A percentile compares a stretch with the other conserved stretches of the same genome.
Conservation (phyloP, 495 filamentous ascomycete genomes). For the Rostrohypoxylon terebratum region DNA sequence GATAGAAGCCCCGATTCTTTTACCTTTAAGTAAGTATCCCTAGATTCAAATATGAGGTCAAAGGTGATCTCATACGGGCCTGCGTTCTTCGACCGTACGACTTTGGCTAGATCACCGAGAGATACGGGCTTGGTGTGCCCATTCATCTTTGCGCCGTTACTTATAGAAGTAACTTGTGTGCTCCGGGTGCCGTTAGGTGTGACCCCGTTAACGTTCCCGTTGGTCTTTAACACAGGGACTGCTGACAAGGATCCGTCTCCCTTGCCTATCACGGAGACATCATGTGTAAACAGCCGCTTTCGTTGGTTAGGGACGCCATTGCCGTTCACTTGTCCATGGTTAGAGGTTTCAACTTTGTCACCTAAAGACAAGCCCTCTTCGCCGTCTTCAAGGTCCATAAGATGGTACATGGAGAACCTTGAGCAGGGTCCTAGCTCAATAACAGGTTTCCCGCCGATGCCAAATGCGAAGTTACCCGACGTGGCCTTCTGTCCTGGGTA, state of each 20-base stretch:
- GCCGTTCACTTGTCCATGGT: constrained; percentile 14
- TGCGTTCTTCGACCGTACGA: constrained; percentile 63
- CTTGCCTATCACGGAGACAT: constrained; percentile 23
- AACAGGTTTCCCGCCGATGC: constrained; percentile 53
- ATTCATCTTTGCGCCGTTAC: constrained; percentile 14
- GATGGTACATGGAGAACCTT: constrained; percentile 62
- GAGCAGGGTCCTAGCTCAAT: constrained; percentile 53
- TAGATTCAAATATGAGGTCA: constrained; percentile 61
- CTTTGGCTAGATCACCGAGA: constrained; percentile 53
- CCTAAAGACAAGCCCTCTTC: constrained; percentile 42
- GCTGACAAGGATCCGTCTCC: constrained; percentile 9
- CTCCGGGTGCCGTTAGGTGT: not conserved
- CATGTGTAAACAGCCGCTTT: constrained; percentile 31
- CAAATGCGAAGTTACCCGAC: constrained; percentile 59
- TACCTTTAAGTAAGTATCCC: constrained; percentile 49
- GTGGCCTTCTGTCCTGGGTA: constrained; percentile 61
- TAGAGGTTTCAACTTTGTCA: not conserved
- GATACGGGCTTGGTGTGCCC: constrained; percentile 15
- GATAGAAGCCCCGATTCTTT: constrained; percentile 53
- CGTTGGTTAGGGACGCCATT: constrained; percentile 23
- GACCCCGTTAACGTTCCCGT: not conserved
- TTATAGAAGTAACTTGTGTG: not conserved
- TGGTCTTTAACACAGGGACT: not conserved
- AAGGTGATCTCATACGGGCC: constrained; percentile 65
- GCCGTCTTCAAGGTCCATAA: constrained; percentile 54